Conservation (phyloP, 2,329 filamentous ascomycete species). For the Coniochaeta pulveracea region DNA sequence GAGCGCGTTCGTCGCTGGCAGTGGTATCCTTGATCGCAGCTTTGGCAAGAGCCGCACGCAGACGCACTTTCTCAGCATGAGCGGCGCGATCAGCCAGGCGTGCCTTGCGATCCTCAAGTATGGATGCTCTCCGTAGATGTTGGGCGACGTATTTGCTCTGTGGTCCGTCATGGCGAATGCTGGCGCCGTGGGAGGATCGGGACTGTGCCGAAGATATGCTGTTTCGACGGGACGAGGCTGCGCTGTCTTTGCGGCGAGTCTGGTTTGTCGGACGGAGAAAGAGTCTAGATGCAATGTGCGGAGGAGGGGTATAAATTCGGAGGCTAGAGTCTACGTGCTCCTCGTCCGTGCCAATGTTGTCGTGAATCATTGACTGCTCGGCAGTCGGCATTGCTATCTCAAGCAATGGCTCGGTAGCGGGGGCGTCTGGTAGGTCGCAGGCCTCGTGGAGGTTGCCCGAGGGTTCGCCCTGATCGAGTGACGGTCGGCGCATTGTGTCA, state of each 20-base stretch:
- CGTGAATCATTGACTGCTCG: conserved; percentile 15
- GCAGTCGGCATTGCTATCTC: conserved; percentile 12
- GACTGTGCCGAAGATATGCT: conserved; percentile 69
- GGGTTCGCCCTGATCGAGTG: conserved; percentile 17
- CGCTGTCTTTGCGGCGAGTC: conserved; percentile 61
- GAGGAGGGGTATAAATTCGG: conserved; percentile 51
- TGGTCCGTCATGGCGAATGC: conserved; percentile 36
- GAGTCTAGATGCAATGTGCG: conserved; percentile 60
- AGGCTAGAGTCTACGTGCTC: conserved; percentile 13
- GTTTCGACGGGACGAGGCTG: conserved; percentile 68
- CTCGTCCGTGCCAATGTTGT: conserved; percentile 17
- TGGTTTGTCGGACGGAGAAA: conserved; percentile 56
- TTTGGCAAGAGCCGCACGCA: conserved; percentile 65
- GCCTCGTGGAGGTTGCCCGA: conserved; percentile 19
- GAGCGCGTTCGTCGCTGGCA: conserved; percentile 62
- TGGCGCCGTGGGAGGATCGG: conserved; percentile 51
- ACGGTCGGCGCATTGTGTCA: conserved; percentile 17
- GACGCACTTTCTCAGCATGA: conserved; percentile 72
- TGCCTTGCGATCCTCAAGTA: conserved; percentile 70
- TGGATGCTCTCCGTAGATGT: conserved; percentile 67
- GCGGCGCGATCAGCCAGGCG: conserved; percentile 69
- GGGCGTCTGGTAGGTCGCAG: conserved; percentile 12
- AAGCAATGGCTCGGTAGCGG: conserved; percentile 10
- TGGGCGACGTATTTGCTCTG: conserved; percentile 72
- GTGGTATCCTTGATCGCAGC: conserved; percentile 52